Base-by-base conservation (phyloP, 305 asterid species). In the Fraxinus angustifolia region DNA sequence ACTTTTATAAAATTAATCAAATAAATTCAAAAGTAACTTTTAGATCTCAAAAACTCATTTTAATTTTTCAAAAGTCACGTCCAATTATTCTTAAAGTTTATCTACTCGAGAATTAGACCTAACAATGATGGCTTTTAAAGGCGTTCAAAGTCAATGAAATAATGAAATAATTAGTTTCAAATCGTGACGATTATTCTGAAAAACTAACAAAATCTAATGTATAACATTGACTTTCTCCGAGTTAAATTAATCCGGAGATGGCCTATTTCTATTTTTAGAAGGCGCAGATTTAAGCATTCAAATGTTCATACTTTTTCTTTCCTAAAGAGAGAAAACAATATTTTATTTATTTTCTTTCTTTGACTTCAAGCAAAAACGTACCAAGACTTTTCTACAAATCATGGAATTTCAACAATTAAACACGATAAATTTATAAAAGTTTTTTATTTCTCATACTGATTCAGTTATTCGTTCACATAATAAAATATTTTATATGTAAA, bases 81-180 rank as follows among this genome's bases (percentile, higher is more conserved):
- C 8, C 5, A 35, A 35, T 28, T 28, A 28, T 28, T 28, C 31
- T 28, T 28, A 23, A 1, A 4, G 12, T 8, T 38, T 1, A 38
- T 38, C 48, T 38, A 2, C 48, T 1, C 48, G 48, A 40, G 48
- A 40, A 40, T 40, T 40, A 40, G 48, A 40, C 48, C 48, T 8
- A 40, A 8, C 14, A 40, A 14, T 2, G 12, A 40, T 8, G 48
- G 3, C 48, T 40, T 40, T 40, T 40, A 40, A 40, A 40, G 3
- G 48, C 48, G 3, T 40, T 40, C 76, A 79, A 78, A 82, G 85
- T 82, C 85, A 82, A 82, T 76, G 74, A 70, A 16, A 40, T 26
- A 2, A 67, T 50, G 68, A 65, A 80, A 60, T 72, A 42, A 19
- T 70, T 21, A 3, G 67, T 56, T 50, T 56, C 58, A 48, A 76